Percentiles rank a stretch among this genome's conserved stretches.
Evolutionary conservation across 1,139 yeast species (phyloP).

Genomic region (Diutina sp.): DNA sequence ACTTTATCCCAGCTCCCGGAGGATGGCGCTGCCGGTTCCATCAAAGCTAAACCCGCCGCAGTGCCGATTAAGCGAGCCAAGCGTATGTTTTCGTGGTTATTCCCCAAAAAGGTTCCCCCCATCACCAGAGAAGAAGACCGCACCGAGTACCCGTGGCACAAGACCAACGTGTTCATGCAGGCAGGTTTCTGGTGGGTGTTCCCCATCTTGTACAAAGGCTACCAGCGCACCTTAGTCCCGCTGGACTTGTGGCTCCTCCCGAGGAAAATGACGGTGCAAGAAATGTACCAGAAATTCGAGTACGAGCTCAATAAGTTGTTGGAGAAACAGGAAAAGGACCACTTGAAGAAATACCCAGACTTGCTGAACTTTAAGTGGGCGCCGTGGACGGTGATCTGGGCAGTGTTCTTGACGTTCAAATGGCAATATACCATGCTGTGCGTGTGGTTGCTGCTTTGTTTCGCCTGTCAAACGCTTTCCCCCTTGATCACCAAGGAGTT

Average conservation of each 20-base stretch:
- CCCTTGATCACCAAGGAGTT: conserved; percentile 27
- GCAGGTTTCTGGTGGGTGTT: conserved; percentile 28
- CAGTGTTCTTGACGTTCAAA: conserved; percentile 25
- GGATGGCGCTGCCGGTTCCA: not conserved
- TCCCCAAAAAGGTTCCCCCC: conserved; percentile 23
- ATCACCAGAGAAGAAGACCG: conserved; percentile 25
- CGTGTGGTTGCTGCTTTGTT: conserved; percentile 23
- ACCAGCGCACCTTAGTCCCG: conserved; percentile 28
- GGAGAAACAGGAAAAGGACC: conserved; percentile 11
- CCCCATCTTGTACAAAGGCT: conserved; percentile 28
- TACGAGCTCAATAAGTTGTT: conserved; percentile 13
- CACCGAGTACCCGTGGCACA: conserved; percentile 24
- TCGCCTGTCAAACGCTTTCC: conserved; percentile 26
- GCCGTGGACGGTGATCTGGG: conserved; percentile 18
- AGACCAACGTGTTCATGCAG: conserved; percentile 13
- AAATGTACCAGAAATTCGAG: conserved; percentile 22
- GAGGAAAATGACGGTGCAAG: conserved; percentile 24
- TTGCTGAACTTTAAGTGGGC: conserved; percentile 25
- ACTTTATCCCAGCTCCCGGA: not conserved
- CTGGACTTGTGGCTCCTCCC: conserved; percentile 27
- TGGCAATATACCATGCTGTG: conserved; percentile 23
- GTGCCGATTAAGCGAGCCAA: conserved; percentile 6
- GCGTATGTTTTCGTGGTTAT: conserved; percentile 19
- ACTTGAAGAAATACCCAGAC: conserved; percentile 13
- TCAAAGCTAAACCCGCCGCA: not conserved